Percentiles rank a stretch among this genome's conserved stretches.
These are phyloP conservation scores for Solanum sitiens DNA, from an alignment of 257 asterid genomes.

Conservation along the genomic window DNA sequence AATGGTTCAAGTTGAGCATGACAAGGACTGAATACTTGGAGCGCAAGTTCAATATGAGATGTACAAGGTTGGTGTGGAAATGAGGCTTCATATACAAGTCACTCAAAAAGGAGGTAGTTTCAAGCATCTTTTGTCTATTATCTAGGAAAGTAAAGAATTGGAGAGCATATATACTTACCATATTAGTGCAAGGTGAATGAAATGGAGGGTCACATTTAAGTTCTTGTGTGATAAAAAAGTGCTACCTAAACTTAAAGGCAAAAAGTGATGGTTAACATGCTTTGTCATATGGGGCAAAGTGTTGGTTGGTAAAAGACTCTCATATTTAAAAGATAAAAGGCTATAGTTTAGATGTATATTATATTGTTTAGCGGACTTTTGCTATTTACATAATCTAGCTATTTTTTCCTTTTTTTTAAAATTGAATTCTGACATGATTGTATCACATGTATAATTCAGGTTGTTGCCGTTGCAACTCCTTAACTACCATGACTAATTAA, in stretches of 20 bases:
- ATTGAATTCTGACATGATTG: neutral
- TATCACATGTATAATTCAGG: neutral
- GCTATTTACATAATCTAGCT: neutral
- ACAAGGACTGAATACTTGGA: neutral
- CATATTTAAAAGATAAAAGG: neutral
- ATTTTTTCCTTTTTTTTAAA: neutral
- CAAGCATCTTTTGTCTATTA: no score
- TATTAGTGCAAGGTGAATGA: neutral
- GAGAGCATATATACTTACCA: neutral
- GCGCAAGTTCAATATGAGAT: neutral
- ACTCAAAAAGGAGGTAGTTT: no score
- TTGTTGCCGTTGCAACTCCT: neutral
- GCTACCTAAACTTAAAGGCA: neutral
- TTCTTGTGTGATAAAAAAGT: neutral
- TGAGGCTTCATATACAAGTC: neutral
- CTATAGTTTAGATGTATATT: neutral
- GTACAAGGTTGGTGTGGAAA: neutral
- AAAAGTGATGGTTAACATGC: neutral
- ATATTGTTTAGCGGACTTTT: neutral
- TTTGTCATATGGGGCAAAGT: neutral
- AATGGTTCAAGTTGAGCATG: neutral
- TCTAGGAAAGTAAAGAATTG: no score
- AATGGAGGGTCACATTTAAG: neutral
- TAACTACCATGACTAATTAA: neutral
- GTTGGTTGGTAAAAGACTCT: neutral